Evolutionary conservation across 495 filamentous ascomycete species (phyloP).

Genomic region (Aspergillus steynii): DNA sequence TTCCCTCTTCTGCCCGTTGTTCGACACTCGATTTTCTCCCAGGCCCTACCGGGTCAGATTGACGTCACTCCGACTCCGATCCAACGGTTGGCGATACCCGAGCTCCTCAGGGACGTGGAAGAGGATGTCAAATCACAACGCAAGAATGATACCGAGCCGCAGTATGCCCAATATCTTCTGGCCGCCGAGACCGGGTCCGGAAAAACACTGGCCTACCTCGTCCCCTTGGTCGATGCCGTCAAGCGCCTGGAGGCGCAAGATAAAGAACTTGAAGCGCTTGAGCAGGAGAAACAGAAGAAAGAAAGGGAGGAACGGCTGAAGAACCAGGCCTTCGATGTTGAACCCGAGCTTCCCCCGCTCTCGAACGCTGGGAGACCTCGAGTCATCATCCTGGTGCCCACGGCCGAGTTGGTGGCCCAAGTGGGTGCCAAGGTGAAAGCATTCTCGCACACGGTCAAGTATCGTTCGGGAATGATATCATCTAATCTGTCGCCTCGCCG

Average conservation of each 20-base stretch:
- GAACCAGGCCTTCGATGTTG: conserved; percentile 52
- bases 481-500: conserved; percentile 69
- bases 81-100: conserved; percentile 84
- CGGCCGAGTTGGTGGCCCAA: conserved; percentile 89
- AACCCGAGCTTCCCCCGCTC: conserved; percentile 52
- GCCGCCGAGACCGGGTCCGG: conserved; percentile 97
- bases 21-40: conserved; percentile 67
- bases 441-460: conserved; percentile 79
- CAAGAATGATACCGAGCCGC: conserved; percentile 32
- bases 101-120: conserved; percentile 55
- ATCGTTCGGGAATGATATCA: conserved; percentile 77
- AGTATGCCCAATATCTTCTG: conserved; percentile 76
- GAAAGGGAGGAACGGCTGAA: conserved; percentile 49
- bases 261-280: conserved; percentile 50
- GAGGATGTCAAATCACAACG: conserved; percentile 28
- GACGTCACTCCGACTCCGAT: conserved; percentile 81
- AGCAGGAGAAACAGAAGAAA: conserved; percentile 48
- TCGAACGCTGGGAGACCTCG: conserved; percentile 74
- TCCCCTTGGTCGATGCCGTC: conserved; percentile 78
- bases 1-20: conserved; percentile 73
- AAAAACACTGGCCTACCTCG: conserved; percentile 89
- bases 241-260: conserved; percentile 75
- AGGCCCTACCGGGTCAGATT: conserved; percentile 69
- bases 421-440: conserved; percentile 76
- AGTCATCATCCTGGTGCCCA: conserved; percentile 87